Conservation (phyloP, 352 stramenopile species). For the Globisporangium nagaii region DNA sequence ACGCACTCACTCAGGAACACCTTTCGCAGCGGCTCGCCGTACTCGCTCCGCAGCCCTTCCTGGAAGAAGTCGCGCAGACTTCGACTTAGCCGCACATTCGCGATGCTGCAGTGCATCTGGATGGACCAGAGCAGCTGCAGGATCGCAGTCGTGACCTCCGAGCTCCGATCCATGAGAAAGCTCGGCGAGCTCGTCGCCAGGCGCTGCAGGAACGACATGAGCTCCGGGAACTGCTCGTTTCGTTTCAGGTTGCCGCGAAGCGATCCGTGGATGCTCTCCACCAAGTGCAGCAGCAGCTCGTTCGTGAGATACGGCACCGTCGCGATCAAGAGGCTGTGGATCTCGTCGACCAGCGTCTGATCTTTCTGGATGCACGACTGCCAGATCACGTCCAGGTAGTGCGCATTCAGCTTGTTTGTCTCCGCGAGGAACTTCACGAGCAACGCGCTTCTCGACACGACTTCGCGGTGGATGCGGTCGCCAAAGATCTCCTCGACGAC, state of each 20-base stretch:
- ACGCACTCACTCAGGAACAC: slow-evolving; percentile 70
- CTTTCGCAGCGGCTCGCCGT: slow-evolving; percentile 59
- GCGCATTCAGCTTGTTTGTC: slow-evolving; percentile 61
- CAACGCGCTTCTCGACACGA: slow-evolving; percentile 75
- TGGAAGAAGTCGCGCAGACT: slow-evolving; percentile 78
- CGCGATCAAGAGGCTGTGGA: slow-evolving; percentile 72
- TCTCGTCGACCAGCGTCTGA: slow-evolving; percentile 76
- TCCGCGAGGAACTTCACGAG: slow-evolving; percentile 85
- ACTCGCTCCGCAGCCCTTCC: slow-evolving; percentile 69
- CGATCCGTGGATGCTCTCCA: slow-evolving; percentile 60
- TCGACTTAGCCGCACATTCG: slow-evolving; percentile 52
- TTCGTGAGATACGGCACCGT: slow-evolving; percentile 75
- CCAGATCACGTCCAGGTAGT: slow-evolving; percentile 74
- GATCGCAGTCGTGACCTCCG: slow-evolving; percentile 56
- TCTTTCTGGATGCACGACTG: slow-evolving; percentile 81
- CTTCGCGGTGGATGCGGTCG: slow-evolving; percentile 84
- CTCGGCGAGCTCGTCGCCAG: slow-evolving; percentile 54
- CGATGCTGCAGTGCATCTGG: slow-evolving; percentile 62
- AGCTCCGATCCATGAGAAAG: slow-evolving; percentile 68
- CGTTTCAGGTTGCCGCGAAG: slow-evolving; percentile 41
- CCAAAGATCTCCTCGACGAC: slow-evolving; percentile 86
- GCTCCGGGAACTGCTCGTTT: slow-evolving; percentile 58
- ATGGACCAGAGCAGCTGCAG: slow-evolving; percentile 82
- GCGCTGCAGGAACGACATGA: slow-evolving; percentile 79
- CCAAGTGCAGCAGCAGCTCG: slow-evolving; percentile 59